phyloP scores from a whole-genome alignment of 352 stramenopile species.

The Globisporangium recalcitrans region DNA sequence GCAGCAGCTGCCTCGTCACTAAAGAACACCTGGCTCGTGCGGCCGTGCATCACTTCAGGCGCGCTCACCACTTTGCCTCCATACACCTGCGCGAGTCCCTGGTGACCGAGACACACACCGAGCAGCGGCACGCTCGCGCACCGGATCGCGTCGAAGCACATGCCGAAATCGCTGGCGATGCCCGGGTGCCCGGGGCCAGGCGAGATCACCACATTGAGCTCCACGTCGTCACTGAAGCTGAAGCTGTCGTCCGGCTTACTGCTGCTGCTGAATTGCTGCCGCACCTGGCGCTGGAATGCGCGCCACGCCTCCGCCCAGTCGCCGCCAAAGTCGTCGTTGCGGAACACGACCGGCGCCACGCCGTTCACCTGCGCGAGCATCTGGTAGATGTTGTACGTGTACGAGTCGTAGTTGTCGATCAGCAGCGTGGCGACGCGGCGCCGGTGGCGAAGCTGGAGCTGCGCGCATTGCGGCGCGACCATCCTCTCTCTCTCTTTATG shows the following conservation, averaged over 20 bases:
- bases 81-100: conserved; percentile 90
- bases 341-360: conserved; percentile 82
- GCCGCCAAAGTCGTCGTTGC: conserved; percentile 88
- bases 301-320: conserved; percentile 58
- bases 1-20: conserved; percentile 17
- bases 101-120: conserved; percentile 97
- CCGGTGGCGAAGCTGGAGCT: background rate
- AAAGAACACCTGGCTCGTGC: conserved; percentile 74
- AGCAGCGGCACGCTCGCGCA: conserved; percentile 79
- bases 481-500: conserved; percentile 10
- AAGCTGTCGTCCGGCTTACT: background rate
- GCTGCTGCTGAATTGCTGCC: conserved; percentile 14
- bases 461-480: conserved; percentile 30
- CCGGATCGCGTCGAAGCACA: conserved; percentile 80
- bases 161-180: conserved; percentile 76
- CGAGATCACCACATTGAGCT: conserved; percentile 86
- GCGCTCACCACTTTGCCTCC: conserved; percentile 78
- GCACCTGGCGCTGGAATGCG: conserved; percentile 41
- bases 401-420: conserved; percentile 98
- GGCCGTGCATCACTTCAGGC: conserved; percentile 91
- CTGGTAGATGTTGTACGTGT: conserved; percentile 97
- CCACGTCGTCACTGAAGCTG: conserved; percentile 18
- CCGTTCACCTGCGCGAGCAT: conserved; percentile 91
- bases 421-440: conserved; percentile 73
- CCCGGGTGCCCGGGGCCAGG: conserved; percentile 89